Base-by-base conservation (phyloP, 1,139 yeast genomes). In the Candida gigantensis region DNA sequence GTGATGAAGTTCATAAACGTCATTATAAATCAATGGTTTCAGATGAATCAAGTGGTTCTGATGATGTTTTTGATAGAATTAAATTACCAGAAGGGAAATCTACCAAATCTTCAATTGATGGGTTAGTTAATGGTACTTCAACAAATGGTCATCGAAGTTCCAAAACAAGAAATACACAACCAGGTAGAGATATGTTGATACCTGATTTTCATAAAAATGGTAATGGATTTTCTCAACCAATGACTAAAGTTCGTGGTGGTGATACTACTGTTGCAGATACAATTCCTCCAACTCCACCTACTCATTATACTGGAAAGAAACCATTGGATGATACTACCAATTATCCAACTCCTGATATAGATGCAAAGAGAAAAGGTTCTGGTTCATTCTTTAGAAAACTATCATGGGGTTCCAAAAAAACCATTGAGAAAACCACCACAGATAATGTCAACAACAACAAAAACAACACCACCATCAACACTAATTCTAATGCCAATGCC, bases 311-410 rank as follows among this genome's bases (percentile, higher is more conserved):
- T 12, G 30, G 37, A 19, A 57, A 60, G 42, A 53, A 52, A 34
- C 67, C 67, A 17, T 53, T 64, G 41, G 60, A 52, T 30, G 70
- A 65, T 42, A 47, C 62, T n/a, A 62, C 68, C 23, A 63, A 62
- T 40, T 36, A 42, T 10, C 48, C 54, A 11, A 62, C 60, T 32
- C 18, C 32, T 21, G 35, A 32, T 27, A 23, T 14, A 12, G 28
- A 30, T 23, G 29, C 37, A 31, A 68, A 65, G 51, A 62, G 73
- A 47, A 68, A 67, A 50, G 57, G 65, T 43, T 69, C 80, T 49
- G 57, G 65, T 43, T 69, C 80, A 0, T 77, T 83, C 45, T 81
- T 83, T 63, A 66, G 88, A 47, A 82, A 81, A 52, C 64, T 82
- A 41, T 80, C 88, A 9, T 72, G 77, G 71, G 79, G 79, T 13